Conservation (phyloP, 2,329 filamentous ascomycete genomes). For the Zopfia rhizophila region DNA sequence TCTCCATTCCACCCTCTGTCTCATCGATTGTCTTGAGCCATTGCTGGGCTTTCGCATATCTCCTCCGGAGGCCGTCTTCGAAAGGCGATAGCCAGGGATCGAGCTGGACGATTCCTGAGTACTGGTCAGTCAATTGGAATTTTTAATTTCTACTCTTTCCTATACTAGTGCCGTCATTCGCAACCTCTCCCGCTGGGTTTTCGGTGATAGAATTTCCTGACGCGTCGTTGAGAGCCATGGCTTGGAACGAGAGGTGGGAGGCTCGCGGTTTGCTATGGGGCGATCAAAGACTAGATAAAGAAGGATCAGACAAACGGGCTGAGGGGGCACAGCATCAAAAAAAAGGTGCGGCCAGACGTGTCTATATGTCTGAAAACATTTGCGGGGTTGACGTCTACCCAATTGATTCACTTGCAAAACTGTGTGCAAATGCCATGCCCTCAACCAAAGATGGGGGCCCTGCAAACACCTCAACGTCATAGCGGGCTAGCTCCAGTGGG, state of each 20-base stretch:
- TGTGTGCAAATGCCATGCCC: no score
- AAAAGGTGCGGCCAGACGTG: constrained; percentile 10
- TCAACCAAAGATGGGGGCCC: constrained; percentile 42
- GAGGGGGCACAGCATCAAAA: constrained; percentile 1
- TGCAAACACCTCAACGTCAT: constrained; percentile 44
- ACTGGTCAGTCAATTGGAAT: constrained; percentile 34
- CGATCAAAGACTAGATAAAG: constrained; percentile 15
- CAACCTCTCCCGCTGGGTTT: constrained; percentile 62
- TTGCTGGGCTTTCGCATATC: constrained; percentile 81
- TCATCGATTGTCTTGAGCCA: constrained; percentile 89
- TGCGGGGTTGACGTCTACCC: constrained; percentile 45
- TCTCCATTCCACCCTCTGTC: constrained; percentile 87
- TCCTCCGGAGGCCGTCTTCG: constrained; percentile 76
- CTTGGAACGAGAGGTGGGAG: constrained; percentile 25
- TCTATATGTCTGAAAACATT: constrained; percentile 14
- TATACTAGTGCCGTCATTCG: constrained; percentile 78
- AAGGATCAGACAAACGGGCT: constrained; percentile 16
- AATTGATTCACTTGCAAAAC: constrained; percentile 36
- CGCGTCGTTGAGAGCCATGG: constrained; percentile 55
- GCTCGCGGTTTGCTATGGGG: constrained; percentile 27
- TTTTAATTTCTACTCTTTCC: constrained; percentile 20
- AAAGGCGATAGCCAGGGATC: constrained; percentile 93
- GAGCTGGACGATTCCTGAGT: constrained; percentile 82
- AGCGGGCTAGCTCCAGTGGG: constrained; percentile 33
- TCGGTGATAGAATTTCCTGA: constrained; percentile 57